Evolutionary conservation across 495 filamentous ascomycete genomes (phyloP).

Genomic region (Penicillium nucicola): DNA sequence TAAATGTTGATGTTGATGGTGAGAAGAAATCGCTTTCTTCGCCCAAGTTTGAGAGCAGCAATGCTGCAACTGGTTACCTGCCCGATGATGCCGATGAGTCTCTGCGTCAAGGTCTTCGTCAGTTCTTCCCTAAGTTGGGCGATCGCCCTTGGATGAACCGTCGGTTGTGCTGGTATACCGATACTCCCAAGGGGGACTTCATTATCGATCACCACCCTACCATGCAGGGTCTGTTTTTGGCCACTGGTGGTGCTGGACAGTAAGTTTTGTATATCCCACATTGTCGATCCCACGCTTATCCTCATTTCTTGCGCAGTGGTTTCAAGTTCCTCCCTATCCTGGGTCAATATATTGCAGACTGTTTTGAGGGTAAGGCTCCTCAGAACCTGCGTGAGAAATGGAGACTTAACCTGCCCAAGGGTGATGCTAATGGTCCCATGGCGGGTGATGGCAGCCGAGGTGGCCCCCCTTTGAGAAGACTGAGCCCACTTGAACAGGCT

Average conservation of each 20-base stretch:
- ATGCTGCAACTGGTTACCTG: conserved; percentile 25
- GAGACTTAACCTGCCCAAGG: conserved; percentile 35
- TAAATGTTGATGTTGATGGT: conserved; percentile 28
- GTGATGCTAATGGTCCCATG: conserved; percentile 12
- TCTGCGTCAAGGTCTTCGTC: conserved; percentile 53
- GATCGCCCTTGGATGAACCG: conserved; percentile 54
- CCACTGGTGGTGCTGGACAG: conserved; percentile 76
- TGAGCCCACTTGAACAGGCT: conserved; percentile 22
- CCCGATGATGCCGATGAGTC: conserved; percentile 58
- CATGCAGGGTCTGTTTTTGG: conserved; percentile 62
- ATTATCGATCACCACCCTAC: conserved; percentile 67
- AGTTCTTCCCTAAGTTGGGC: conserved; percentile 56
- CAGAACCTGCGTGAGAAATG: conserved; percentile 56
- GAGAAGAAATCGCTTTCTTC: conserved; percentile 18
- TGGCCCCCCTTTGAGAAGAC: conserved; percentile 25
- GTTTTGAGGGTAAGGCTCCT: conserved; percentile 45
- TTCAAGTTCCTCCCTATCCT: conserved; percentile 82
- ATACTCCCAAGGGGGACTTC: conserved; percentile 72
- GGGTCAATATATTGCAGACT: conserved; percentile 65
- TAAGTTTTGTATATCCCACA: conserved; percentile 12
- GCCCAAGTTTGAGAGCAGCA: conserved; percentile 28
- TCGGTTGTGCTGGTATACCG: conserved; percentile 45
- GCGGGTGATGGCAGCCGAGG: conserved; percentile 33
- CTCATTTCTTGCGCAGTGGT: conserved; percentile 29
- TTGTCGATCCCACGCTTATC: no score